These are phyloP conservation scores for Puccinia hordei DNA, from an alignment of 1,284 basidiomycete species.

Conservation along the genomic window DNA sequence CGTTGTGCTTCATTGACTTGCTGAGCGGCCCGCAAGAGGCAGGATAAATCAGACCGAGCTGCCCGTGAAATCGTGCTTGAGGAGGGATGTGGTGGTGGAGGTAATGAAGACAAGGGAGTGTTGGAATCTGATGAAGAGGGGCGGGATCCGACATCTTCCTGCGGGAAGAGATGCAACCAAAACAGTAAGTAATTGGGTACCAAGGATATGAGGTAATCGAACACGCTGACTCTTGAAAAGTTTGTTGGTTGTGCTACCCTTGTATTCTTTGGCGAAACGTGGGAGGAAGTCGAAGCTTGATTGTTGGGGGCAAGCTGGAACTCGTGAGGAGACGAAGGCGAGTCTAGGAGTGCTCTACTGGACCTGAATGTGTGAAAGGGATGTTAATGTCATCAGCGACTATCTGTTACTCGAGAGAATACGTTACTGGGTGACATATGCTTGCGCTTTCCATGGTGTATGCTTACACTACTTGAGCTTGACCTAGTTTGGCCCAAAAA, in stretches of 20 bases:
- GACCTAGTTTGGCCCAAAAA: conserved; percentile 45
- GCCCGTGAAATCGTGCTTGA: not conserved
- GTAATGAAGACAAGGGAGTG: conserved; percentile 18
- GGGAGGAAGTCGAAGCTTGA: not conserved
- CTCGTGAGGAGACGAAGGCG: not conserved
- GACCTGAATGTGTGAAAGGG: not conserved
- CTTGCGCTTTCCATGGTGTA: not conserved
- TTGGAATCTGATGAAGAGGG: not conserved
- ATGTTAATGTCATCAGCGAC: not conserved
- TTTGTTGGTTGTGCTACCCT: not conserved
- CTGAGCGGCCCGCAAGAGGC: conserved; percentile 40
- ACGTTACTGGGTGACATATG: not conserved
- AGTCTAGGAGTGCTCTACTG: not conserved
- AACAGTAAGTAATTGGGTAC: not conserved
- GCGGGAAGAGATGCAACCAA: not conserved
- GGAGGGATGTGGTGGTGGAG: conserved; percentile 6
- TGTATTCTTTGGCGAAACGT: not conserved
- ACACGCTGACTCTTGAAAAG: not conserved
- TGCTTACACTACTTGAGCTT: conserved; percentile 19
- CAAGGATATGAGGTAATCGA: not conserved
- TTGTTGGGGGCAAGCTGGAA: not conserved
- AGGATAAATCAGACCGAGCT: conserved; percentile 23
- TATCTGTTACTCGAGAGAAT: not conserved
- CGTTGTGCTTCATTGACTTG: conserved; percentile 3
- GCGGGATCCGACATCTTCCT: conserved; percentile 1